Percentiles rank a stretch among this genome's conserved stretches.
phyloP scores from a whole-genome alignment of 495 filamentous ascomycete species.

The Aspergillus steynii region DNA sequence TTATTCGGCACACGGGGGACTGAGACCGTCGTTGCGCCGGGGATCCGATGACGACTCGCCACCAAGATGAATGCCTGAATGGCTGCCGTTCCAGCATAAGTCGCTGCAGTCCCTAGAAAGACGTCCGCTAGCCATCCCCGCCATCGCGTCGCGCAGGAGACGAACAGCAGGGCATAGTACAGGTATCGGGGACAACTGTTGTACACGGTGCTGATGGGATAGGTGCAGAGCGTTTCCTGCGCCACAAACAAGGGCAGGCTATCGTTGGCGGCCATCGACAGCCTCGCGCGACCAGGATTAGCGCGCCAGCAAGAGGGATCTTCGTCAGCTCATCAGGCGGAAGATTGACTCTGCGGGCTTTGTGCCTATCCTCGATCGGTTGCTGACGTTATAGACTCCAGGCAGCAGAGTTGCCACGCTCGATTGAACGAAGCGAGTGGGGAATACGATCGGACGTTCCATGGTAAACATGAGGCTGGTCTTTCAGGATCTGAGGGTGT shows the following conservation, averaged over 20 bases:
- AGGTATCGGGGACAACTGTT: conserved; percentile 38
- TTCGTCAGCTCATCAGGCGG: too few relatives aligned
- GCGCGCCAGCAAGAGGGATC: too few relatives aligned
- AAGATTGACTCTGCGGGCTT: too few relatives aligned
- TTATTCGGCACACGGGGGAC: conserved; percentile 28
- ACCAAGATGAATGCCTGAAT: conserved; percentile 38
- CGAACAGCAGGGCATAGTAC: conserved; percentile 34
- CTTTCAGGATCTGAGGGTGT: too few relatives aligned
- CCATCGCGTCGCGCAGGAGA: conserved; percentile 33
- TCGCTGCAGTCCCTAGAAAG: conserved; percentile 34
- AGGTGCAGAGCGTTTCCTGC: conserved; percentile 33
- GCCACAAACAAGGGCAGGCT: conserved; percentile 33
- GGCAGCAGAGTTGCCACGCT: too few relatives aligned
- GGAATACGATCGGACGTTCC: too few relatives aligned
- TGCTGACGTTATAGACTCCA: too few relatives aligned
- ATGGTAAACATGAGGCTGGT: too few relatives aligned
- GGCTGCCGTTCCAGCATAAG: conserved; percentile 37
- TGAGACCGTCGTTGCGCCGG: conserved; percentile 17
- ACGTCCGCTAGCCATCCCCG: conserved; percentile 36
- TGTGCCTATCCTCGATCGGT: too few relatives aligned
- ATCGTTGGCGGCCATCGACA: conserved; percentile 16
- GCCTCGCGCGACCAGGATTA: neutral
- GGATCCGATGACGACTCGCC: conserved; percentile 12
- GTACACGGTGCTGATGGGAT: conserved; percentile 40
- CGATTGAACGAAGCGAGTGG: too few relatives aligned